Percentiles rank a stretch among this genome's conserved stretches.
These are phyloP conservation scores for Spergularia marina DNA, from an alignment of 148 eudicot genomes.

Conservation along the genomic window DNA sequence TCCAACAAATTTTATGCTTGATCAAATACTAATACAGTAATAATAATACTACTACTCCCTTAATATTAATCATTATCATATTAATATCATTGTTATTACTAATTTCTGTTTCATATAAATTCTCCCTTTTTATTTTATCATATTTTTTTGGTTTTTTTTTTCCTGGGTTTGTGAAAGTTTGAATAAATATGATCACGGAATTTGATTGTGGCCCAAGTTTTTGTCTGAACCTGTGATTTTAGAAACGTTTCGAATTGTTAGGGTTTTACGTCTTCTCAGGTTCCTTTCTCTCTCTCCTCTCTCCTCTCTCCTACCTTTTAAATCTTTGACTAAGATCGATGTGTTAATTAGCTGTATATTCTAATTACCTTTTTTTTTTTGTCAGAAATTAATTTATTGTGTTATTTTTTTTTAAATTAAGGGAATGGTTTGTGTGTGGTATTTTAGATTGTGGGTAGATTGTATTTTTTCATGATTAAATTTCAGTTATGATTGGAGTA, in stretches of 20 bases:
- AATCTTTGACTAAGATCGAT: not conserved
- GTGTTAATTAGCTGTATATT: no score
- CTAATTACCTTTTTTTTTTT: not conserved
- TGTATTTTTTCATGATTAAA: not conserved
- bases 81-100: not conserved
- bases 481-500: not conserved
- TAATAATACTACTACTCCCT: no score
- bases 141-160: not conserved
- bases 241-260: not conserved
- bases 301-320: no score
- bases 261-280: conserved; percentile 19
- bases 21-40: no score
- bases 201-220: not conserved
- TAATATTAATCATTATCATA: no score
- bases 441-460: not conserved
- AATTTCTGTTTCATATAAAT: not conserved
- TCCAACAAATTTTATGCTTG: no score
- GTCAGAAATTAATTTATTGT: no score
- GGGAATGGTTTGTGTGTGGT: not conserved
- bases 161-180: not conserved
- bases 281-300: not conserved
- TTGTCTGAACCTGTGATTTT: not conserved
- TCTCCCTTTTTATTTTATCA: not conserved
- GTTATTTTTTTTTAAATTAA: not conserved
- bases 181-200: conserved; percentile 1